A percentile compares a stretch with the other conserved stretches of the same genome.
Evolutionary conservation across 768 basidiomycete species (phyloP).

Genomic region (Hygrocybe coccinea): DNA sequence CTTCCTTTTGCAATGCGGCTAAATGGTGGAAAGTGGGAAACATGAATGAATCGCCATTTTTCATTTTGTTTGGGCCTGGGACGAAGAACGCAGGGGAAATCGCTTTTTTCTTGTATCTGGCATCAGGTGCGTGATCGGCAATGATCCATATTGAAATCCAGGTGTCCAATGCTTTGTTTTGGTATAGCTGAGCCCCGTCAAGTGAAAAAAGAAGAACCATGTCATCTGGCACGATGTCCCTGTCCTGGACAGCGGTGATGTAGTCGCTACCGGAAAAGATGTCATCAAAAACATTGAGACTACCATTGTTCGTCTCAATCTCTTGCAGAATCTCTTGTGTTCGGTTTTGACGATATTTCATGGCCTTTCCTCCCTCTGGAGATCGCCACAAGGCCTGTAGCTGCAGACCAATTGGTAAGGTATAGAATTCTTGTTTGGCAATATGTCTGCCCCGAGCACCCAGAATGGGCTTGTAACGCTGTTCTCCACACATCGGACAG

Average conservation of each 20-base stretch:
- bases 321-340: conserved; percentile 20
- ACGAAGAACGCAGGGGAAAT: conserved; percentile 33
- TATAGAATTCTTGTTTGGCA: conserved; percentile 29
- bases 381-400: conserved; percentile 33
- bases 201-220: conserved; percentile 33
- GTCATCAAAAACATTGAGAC: conserved; percentile 22
- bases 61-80: conserved; percentile 35
- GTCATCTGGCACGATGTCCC: conserved; percentile 24
- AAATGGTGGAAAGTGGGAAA: conserved; percentile 33
- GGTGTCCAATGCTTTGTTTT: conserved; percentile 29
- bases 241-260: conserved; percentile 18
- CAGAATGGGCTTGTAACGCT: conserved; percentile 19
- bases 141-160: conserved; percentile 38
- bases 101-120: conserved; percentile 29
- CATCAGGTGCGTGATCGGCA: conserved; percentile 27
- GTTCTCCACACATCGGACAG: conserved; percentile 24
- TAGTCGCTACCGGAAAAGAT: conserved; percentile 28
- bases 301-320: conserved; percentile 2
- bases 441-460: conserved; percentile 10
- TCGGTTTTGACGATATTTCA: conserved; percentile 24
- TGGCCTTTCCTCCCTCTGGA: conserved; percentile 19
- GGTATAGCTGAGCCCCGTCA: conserved; percentile 40
- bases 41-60: conserved; percentile 31
- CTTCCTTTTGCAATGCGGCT: conserved; percentile 23
- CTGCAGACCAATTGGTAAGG: conserved; percentile 38